phyloP scores from a whole-genome alignment of 805 yeast genomes.

The Dipodascus albidus region DNA sequence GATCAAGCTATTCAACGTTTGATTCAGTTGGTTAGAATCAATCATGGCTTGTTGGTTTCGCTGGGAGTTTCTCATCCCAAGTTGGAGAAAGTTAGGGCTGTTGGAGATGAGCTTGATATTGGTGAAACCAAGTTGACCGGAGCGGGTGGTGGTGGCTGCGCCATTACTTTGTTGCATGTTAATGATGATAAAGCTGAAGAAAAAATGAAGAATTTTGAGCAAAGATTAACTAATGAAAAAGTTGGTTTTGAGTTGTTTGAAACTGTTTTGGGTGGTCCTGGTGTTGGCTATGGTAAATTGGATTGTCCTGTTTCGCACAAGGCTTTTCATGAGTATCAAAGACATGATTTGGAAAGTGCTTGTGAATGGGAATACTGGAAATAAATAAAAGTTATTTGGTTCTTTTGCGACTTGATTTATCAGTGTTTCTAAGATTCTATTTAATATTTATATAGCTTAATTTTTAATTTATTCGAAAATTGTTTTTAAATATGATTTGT shows the following conservation, averaged over 20 bases:
- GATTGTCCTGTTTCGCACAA: conserved; percentile 16
- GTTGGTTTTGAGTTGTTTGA: conserved; percentile 52
- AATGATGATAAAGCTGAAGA: conserved; percentile 24
- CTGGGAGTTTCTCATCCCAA: conserved; percentile 90
- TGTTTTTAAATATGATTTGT: not conserved
- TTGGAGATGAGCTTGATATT: conserved; percentile 49
- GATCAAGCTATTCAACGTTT: conserved; percentile 25
- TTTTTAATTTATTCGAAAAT: not conserved
- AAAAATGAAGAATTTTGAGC: conserved; percentile 29
- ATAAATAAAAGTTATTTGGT: too few species aligned
- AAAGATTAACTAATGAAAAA: conserved; percentile 16
- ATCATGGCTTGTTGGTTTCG: conserved; percentile 78
- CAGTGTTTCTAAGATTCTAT: not conserved
- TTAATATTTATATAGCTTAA: conserved; percentile 4
- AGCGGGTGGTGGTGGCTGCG: conserved; percentile 99
- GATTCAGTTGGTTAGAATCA: conserved; percentile 57
- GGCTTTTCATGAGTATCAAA: conserved; percentile 10
- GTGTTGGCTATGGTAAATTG: conserved; percentile 45
- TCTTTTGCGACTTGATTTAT: too few species aligned
- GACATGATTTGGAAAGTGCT: conserved; percentile 29
- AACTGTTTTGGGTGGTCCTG: conserved; percentile 81
- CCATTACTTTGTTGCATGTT: conserved; percentile 63
- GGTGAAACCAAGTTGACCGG: conserved; percentile 95
- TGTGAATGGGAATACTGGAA: conserved; percentile 24
- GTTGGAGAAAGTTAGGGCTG: conserved; percentile 60